Base-by-base conservation (phyloP, 768 basidiomycete species). In the Phlegmacium glaucopus region DNA sequence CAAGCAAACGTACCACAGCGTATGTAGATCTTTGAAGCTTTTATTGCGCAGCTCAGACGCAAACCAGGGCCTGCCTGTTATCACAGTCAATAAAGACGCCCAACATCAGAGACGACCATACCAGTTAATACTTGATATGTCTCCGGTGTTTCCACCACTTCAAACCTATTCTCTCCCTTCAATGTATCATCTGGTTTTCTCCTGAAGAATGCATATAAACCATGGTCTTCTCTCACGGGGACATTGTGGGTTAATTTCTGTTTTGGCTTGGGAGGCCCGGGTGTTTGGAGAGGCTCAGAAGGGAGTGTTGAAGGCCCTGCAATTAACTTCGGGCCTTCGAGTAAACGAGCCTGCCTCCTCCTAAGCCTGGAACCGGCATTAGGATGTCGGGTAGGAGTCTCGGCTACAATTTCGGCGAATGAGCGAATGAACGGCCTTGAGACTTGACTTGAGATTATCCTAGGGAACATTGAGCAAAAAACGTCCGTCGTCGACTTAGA, bases 21-120 rank as follows among this genome's bases (percentile, higher is more conserved):
- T 88, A 65, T 99, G 96, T 52, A 99, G 71, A 61, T 98, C 94
- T 50, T 81, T 79, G 73, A 98, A 98, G 53, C 83, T 89, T 68
- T 97, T 97, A 44, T 85, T 73, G 30, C 96, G 78, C 39, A 99
- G 76, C 60, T 98, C 96, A 9, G 80, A 74, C 6, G 93, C 85
- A 44, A 70, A 77, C 94, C 94, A 98, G 18, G 89, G 73, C 44
- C 95, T 82, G 34, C 94, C 95, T 94, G 59, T n/a, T 41, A 42
- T 12, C 13, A 15, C 7, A 16, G 7, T 32, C 47, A 28, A 48
- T 10, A 13, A 42, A 49, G 50, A 49, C 46, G 48, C 16, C 37
- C 18, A 41, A 39, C 26, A 16, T 38, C 32, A 43, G 28, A 44
- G 29, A 42, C 41, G 6, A 8, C 9, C 22, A 41, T 39, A 63